phyloP scores from a whole-genome alignment of 495 filamentous ascomycete species.

The Neurospora sp. region DNA sequence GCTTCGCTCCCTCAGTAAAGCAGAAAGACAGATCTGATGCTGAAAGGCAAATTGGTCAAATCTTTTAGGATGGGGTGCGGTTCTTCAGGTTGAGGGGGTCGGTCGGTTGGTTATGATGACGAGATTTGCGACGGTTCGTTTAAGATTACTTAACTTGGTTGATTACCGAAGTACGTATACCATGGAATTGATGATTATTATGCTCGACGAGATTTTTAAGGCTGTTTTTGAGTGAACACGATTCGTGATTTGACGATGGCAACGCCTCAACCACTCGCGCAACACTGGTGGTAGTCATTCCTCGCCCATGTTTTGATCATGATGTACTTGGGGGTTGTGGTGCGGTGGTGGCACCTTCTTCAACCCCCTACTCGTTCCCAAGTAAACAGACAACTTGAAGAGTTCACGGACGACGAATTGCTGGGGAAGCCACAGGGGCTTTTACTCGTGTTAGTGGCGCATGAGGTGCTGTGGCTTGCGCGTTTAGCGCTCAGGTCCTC shows the following conservation, averaged over 20 bases:
- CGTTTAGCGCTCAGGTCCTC: not conserved
- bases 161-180: not conserved
- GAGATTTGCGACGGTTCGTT: not conserved
- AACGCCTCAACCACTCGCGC: not conserved
- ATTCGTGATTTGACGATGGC: not conserved
- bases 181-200: not conserved
- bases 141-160: not conserved
- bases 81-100: slow-evolving; percentile 7
- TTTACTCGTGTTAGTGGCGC: not conserved
- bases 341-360: too few species aligned
- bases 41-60: not conserved
- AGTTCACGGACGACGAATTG: not conserved
- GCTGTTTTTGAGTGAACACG: not conserved
- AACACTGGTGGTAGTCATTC: not conserved
- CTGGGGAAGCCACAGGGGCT: not conserved
- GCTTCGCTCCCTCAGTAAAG: not conserved
- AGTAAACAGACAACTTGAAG: too few species aligned
- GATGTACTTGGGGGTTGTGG: not conserved
- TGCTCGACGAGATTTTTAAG: not conserved
- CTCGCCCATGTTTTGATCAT: not conserved
- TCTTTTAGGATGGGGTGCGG: slow-evolving; percentile 3
- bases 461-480: not conserved
- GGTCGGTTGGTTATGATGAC: not conserved
- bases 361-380: too few species aligned
- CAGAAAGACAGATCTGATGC: not conserved